Evolutionary conservation across 1,139 yeast species (phyloP).

Genomic region (Candida glucosophila): DNA sequence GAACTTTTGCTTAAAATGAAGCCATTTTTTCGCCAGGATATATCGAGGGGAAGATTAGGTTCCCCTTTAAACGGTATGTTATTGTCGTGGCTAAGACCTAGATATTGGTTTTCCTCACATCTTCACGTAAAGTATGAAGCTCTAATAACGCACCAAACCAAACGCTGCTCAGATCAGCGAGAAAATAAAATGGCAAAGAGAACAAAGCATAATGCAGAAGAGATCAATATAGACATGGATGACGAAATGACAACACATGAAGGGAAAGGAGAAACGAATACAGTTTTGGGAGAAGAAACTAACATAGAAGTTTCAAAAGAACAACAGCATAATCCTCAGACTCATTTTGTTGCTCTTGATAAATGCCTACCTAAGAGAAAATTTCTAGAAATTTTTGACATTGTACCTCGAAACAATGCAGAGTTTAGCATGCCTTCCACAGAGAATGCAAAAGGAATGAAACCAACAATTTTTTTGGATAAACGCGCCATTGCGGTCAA

Average conservation of each 20-base stretch:
- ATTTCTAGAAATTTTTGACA: slow-evolving; percentile 37
- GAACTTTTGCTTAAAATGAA: slow-evolving; percentile 42
- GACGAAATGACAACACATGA: slow-evolving; percentile 1
- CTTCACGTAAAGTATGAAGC: slow-evolving; percentile 77
- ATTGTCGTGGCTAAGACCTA: slow-evolving; percentile 49
- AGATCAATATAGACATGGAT: slow-evolving; percentile 7
- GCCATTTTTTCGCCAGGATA: slow-evolving; percentile 62
- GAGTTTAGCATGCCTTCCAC: too few species aligned
- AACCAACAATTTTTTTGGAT: slow-evolving; percentile 28
- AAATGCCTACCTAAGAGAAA: slow-evolving; percentile 63
- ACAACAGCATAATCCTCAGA: slow-evolving; percentile 17
- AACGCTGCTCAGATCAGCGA: too few species aligned
- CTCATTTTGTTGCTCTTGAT: slow-evolving; percentile 73
- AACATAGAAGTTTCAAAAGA: background rate
- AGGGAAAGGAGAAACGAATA: too few species aligned
- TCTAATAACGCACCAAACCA: slow-evolving; percentile 10
- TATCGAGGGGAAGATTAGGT: slow-evolving; percentile 56
- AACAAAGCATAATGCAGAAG: too few species aligned
- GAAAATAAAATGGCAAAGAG: too few species aligned
- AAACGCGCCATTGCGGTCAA: slow-evolving; percentile 41
- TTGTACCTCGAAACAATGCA: slow-evolving; percentile 10
- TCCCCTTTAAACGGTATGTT: slow-evolving; percentile 62
- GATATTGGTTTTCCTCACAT: slow-evolving; percentile 84
- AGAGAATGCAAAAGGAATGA: slow-evolving; percentile 2
- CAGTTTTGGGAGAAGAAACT: background rate